Percentiles rank a stretch among this genome's conserved stretches.
Evolutionary conservation across 1,284 basidiomycete genomes (phyloP).

Genomic region (Tilletia setariae): DNA sequence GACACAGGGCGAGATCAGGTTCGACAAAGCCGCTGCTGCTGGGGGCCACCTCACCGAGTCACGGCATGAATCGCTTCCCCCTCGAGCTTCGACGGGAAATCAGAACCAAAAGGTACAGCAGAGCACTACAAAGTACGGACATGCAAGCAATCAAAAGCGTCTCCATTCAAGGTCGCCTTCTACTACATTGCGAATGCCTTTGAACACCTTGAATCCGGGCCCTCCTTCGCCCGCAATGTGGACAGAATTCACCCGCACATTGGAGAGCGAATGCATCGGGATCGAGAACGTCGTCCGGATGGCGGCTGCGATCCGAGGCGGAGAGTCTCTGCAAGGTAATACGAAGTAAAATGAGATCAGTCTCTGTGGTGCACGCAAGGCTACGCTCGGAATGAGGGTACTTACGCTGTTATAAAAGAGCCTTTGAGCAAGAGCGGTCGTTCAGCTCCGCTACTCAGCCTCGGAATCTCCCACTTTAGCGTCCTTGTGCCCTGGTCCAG

Average conservation of each 20-base stretch:
- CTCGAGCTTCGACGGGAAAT: too few species aligned
- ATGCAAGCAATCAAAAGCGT: slow-evolving; percentile 5
- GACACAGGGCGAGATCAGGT: too few species aligned
- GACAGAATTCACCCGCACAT: slow-evolving; percentile 77
- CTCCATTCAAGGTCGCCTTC: slow-evolving; percentile 45
- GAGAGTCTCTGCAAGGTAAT: slow-evolving; percentile 10
- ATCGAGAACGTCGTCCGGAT: slow-evolving; percentile 62
- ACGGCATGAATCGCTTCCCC: too few species aligned
- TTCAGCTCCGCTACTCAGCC: neutral
- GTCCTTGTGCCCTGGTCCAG: neutral
- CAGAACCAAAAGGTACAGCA: neutral
- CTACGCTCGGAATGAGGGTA: neutral
- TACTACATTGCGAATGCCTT: slow-evolving; percentile 58
- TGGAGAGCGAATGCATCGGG: slow-evolving; percentile 70
- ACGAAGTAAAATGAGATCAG: neutral
- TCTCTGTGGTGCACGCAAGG: neutral
- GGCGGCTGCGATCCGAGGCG: slow-evolving; percentile 5
- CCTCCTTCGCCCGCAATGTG: slow-evolving; percentile 63
- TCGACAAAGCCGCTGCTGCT: too few species aligned
- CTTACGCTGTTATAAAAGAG: slow-evolving; percentile 23
- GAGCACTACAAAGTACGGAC: neutral
- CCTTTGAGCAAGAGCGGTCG: slow-evolving; percentile 29
- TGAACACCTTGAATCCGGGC: slow-evolving; percentile 62
- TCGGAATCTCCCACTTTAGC: slow-evolving; percentile 8
- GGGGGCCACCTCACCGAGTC: too few species aligned